Evolutionary conservation across 2,329 filamentous ascomycete species (phyloP).

Genomic region (Emergomyces africanus): DNA sequence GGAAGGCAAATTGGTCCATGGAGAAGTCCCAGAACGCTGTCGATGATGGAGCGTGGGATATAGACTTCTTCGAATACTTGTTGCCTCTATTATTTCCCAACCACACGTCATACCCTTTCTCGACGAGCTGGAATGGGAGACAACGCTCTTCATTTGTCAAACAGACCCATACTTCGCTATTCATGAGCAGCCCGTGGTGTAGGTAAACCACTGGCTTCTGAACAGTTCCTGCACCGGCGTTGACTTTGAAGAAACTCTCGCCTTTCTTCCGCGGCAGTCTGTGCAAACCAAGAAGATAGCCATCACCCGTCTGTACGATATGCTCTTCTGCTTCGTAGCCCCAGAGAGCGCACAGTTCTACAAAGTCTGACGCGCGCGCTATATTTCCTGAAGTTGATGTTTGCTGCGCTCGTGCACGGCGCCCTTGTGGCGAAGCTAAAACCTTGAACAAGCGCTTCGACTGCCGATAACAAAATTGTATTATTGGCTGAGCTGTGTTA

Average conservation of each 20-base stretch:
- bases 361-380: conserved; percentile 78
- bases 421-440: conserved; percentile 57
- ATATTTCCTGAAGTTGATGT: conserved; percentile 63
- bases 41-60: conserved; percentile 60
- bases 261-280: conserved; percentile 70
- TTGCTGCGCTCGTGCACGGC: conserved; percentile 51
- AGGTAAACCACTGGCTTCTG: conserved; percentile 84
- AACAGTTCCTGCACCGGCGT: conserved; percentile 52
- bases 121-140: conserved; percentile 77
- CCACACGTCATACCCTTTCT: conserved; percentile 93
- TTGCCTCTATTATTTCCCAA: conserved; percentile 96
- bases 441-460: conserved; percentile 75
- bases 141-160: conserved; percentile 75
- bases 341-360: conserved; percentile 81
- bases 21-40: conserved; percentile 91
- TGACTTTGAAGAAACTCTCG: conserved; percentile 48
- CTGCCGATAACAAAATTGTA: conserved; percentile 67
- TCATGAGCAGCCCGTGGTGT: conserved; percentile 95
- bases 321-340: conserved; percentile 95
- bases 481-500: conserved; percentile 57
- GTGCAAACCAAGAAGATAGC: conserved; percentile 83
- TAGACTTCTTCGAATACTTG: conserved; percentile 96
- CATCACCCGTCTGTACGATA: conserved; percentile 86
- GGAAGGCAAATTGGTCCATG: conserved; percentile 95
- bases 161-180: conserved; percentile 96